Evolutionary conservation across 805 yeast species (phyloP), one percentile per base, ranked within the genome.

Genomic region (Wickerhamomyces canadensis): DNA sequence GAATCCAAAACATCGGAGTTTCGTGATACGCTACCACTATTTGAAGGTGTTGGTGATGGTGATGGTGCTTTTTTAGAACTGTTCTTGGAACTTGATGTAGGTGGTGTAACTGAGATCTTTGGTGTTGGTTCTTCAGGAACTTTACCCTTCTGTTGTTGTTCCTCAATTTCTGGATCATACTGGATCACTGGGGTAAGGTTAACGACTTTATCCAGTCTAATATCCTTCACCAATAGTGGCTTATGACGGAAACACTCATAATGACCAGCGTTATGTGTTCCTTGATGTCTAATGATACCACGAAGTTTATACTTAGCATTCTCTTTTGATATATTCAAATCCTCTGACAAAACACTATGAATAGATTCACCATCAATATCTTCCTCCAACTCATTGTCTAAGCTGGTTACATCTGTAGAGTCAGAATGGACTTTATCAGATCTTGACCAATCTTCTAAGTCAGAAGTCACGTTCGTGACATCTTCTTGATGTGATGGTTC

Each of bases 261-360:
- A 54, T 89, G 98, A 1, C 98, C 98, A 31, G 78, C 74, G 16
- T 79, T 72, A 58, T 89, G 97, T 1, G 91, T 78, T 0, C 98
- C 98, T 32, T 80, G 76, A 56, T 93, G 98, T 46, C 88, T 73
- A 15, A 93, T 78, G 43, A 86, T 64, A 0, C 96, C 83, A 43
- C 71, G 74, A 26, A 93, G 66, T 42, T 66, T 65, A 56, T 85
- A 88, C 28, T 63, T 69, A 42, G 61, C 60, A 49, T 44, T 60
- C 40, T 44, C 63, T 51, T 54, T 45, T 28, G 43, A 23, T 6
- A 37, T n/a, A 28, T 50, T 46, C 22, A 53, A 35, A 19, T 51
- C 54, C 9, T 50, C 60, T 15, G 45, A 41, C 2, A 37, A 11
- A 4, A 49, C 61, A 19, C 50, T 48, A 25, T 47, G 35, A n/a